Conservation (phyloP, 768 basidiomycete species). For the Mycena vulgaris region DNA sequence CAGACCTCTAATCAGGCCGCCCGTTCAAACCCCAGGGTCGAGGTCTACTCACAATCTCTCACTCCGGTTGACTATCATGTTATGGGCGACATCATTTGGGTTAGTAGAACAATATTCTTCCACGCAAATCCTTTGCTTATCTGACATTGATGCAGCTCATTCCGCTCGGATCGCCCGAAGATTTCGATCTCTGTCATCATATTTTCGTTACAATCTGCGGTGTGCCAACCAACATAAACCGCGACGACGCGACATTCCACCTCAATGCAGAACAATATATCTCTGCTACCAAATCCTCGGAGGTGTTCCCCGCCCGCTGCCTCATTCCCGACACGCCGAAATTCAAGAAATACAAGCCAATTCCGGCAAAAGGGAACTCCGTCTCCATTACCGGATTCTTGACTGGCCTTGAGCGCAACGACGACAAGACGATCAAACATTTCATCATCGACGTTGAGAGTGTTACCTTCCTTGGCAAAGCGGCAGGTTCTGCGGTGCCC, state of each 20-base stretch:
- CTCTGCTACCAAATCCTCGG: not conserved
- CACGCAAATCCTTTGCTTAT: not conserved
- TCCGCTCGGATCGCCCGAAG: not conserved
- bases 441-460: not conserved
- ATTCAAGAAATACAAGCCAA: slow-evolving; percentile 2
- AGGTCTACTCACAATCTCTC: not conserved
- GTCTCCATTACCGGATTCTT: not conserved
- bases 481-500: not conserved
- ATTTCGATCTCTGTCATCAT: not conserved
- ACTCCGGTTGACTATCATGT: not conserved
- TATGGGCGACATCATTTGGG: not conserved
- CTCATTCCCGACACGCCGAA: not conserved
- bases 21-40: not conserved
- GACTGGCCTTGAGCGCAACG: slow-evolving; percentile 1
- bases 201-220: not conserved
- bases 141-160: not conserved
- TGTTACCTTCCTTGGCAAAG: not conserved
- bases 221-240: not conserved
- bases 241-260: not conserved
- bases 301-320: not conserved
- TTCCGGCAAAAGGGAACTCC: not conserved
- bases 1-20: not conserved
- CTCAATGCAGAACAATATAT: slow-evolving; percentile 8
- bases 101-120: not conserved
- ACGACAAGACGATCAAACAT: not conserved